Percentiles rank a stretch among this genome's conserved stretches.
Conservation (phyloP, 2,329 filamentous ascomycete genomes). For the Cercospora zeina region DNA sequence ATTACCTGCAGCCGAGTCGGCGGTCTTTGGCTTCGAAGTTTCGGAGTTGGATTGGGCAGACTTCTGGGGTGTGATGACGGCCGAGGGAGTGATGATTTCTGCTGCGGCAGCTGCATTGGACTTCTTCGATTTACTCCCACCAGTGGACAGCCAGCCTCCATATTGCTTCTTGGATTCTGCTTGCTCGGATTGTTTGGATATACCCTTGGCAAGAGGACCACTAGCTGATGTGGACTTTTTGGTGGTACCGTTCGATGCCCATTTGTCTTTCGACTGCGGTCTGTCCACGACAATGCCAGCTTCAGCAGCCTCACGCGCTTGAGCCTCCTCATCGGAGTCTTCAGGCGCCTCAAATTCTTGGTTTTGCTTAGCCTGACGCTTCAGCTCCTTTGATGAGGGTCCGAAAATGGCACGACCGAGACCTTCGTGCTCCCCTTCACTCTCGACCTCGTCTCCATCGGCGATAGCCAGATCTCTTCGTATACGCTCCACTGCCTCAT, state of each 20-base stretch:
- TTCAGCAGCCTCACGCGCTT: constrained; percentile 33
- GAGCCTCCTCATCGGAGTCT: constrained; percentile 50
- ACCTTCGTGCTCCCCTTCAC: constrained; percentile 54
- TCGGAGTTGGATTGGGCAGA: constrained; percentile 11
- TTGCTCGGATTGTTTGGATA: constrained; percentile 17
- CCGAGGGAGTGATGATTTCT: constrained; percentile 21
- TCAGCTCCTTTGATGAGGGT: constrained; percentile 43
- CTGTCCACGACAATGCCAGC: constrained; percentile 43
- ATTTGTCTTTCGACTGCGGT: constrained; percentile 23
- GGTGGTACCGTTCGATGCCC: constrained; percentile 27
- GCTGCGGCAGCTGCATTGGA: constrained; percentile 27
- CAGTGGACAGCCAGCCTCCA: constrained; percentile 30
- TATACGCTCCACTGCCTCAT: constrained; percentile 61
- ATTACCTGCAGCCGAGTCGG: constrained; percentile 30
- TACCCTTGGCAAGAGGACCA: constrained; percentile 32
- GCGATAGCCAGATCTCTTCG: constrained; percentile 67
- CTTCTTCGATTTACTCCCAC: constrained; percentile 30
- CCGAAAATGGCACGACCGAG: constrained; percentile 73
- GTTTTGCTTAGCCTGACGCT: constrained; percentile 42
- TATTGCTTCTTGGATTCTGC: constrained; percentile 14
- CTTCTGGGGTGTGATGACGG: constrained; percentile 6
- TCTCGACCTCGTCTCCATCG: constrained; percentile 61
- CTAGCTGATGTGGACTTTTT: constrained; percentile 35
- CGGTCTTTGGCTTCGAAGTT: constrained; percentile 26
- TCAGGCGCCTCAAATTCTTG: constrained; percentile 64